Evolutionary conservation across 495 filamentous ascomycete genomes (phyloP), one percentile per base, ranked within the genome.

Genomic region (Xylaria venustula): DNA sequence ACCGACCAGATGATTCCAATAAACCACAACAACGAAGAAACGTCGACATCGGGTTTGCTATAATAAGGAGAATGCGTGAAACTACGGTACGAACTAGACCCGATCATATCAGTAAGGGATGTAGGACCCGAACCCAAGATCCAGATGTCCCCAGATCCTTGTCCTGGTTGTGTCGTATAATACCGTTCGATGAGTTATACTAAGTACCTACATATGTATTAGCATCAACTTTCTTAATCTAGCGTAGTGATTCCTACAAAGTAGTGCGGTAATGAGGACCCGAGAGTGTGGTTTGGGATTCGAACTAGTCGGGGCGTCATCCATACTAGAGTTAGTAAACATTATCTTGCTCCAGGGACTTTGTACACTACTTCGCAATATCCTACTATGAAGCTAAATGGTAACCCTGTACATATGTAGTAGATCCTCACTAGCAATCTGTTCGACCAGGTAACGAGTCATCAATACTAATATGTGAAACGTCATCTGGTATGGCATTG

Each of bases 261-360:
- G 51, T 11, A 34, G 30, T 34, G 11, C 30, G 5, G 5, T 34
- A 34, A 8, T 12, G 14, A 40, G 7, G 57, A 60, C 57, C 57
- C 57, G 57, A 52, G 48, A 51, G 49, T 52, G 19, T 60, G 57
- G 57, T 44, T 60, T 52, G 47, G 46, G 48, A 52, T 60, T 46
- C 47, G 47, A 44, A 37, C 57, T 51, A 60, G 57, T 15, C 30
- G 11, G 14, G 48, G 19, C 28, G 17, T 49, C n/a, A n/a, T n/a
- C 23, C 28, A 49, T 47, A n/a, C 55, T 7, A 14, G 57, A 37
- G 14, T 17, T 22, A 32, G 46, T 37, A 42, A 42, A 59, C 26
- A 22, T n/a, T 28, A 26, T 8, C 28, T 48, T 32, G 17, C n/a
- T 14, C 37, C 37, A 42, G 37, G 37, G 8, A 12, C 12, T 42